Percentiles rank a stretch among this genome's conserved stretches.
These are phyloP conservation scores for Coniochaeta sp. DNA, from an alignment of 2,329 filamentous ascomycete species.

Conservation along the genomic window DNA sequence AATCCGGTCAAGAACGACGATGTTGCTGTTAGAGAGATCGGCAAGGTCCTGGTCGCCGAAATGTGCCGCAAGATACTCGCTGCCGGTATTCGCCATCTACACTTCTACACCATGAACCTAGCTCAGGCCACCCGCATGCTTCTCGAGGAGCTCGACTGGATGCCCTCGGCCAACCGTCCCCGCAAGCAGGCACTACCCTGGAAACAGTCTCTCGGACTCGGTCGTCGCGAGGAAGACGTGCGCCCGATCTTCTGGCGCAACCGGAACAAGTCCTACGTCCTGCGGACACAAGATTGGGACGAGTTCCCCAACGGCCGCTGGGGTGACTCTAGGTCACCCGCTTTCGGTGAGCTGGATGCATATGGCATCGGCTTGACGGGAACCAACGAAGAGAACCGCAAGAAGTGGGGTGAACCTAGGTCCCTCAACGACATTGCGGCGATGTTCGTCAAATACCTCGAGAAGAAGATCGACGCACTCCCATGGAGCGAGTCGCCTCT, in stretches of 20 bases:
- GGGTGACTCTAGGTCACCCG: slow-evolving; percentile 94
- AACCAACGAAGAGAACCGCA: slow-evolving; percentile 91
- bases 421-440: slow-evolving; percentile 72
- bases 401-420: slow-evolving; percentile 84
- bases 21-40: slow-evolving; percentile 80
- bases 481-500: slow-evolving; percentile 94
- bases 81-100: slow-evolving; percentile 77
- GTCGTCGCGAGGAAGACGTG: slow-evolving; percentile 87
- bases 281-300: slow-evolving; percentile 96
- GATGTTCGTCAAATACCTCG: slow-evolving; percentile 79
- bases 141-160: slow-evolving; percentile 78
- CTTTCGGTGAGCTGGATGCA: slow-evolving; percentile 89
- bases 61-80: slow-evolving; percentile 83
- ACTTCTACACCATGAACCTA: slow-evolving; percentile 99
- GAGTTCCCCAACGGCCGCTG: slow-evolving; percentile 98
- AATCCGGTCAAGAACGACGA: slow-evolving; percentile 98
- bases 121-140: slow-evolving; percentile 92
- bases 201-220: slow-evolving; percentile 87
- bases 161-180: slow-evolving; percentile 69
- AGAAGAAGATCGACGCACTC: slow-evolving; percentile 70
- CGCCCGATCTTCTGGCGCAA: slow-evolving; percentile 99
- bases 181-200: slow-evolving; percentile 88
- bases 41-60: slow-evolving; percentile 77
- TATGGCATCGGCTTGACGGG: slow-evolving; percentile 93
- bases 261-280: slow-evolving; percentile 89